Percentiles rank a stretch among this genome's conserved stretches.
These are phyloP conservation scores for Hypholoma fasciculare DNA, from an alignment of 768 basidiomycete species.

Conservation along the genomic window DNA sequence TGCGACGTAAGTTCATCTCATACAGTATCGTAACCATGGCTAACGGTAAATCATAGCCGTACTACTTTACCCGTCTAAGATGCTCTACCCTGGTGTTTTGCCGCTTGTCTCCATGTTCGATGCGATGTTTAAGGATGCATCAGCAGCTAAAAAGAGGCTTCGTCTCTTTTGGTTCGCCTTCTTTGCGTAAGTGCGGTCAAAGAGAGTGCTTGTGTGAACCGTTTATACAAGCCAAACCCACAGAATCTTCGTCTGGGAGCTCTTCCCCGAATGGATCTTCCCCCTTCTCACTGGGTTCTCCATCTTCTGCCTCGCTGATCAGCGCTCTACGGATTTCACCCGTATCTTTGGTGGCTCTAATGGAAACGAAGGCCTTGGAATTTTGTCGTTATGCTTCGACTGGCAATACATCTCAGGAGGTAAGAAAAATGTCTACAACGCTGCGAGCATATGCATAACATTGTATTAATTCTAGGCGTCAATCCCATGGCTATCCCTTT, in stretches of 20 bases:
- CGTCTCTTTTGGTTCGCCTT: conserved; percentile 51
- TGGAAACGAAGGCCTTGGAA: conserved; percentile 65
- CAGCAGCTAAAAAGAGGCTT: conserved; percentile 38
- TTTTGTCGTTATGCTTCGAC: conserved; percentile 59
- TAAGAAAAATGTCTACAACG: conserved; percentile 8
- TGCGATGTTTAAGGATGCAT: conserved; percentile 43
- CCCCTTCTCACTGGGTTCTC: conserved; percentile 59
- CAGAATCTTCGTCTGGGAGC: conserved; percentile 50
- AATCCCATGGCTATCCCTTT: conserved; percentile 57
- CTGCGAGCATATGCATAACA: not conserved
- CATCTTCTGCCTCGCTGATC: conserved; percentile 58
- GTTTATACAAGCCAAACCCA: conserved; percentile 9
- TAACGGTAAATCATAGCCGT: conserved; percentile 28
- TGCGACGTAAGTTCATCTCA: conserved; percentile 35
- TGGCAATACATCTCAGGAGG: conserved; percentile 59
- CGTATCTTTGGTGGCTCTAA: conserved; percentile 64
- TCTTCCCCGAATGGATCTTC: conserved; percentile 58
- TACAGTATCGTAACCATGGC: not conserved
- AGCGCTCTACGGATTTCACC: conserved; percentile 44
- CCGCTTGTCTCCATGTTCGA: conserved; percentile 52
- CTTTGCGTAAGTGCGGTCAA: conserved; percentile 27
- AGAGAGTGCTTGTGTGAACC: conserved; percentile 6
- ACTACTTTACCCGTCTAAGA: conserved; percentile 53
- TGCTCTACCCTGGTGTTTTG: conserved; percentile 48
- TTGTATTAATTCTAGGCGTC: conserved; percentile 14